phyloP scores from a whole-genome alignment of 176 grass and related monocot genomes.

The Stipa capillata region DNA sequence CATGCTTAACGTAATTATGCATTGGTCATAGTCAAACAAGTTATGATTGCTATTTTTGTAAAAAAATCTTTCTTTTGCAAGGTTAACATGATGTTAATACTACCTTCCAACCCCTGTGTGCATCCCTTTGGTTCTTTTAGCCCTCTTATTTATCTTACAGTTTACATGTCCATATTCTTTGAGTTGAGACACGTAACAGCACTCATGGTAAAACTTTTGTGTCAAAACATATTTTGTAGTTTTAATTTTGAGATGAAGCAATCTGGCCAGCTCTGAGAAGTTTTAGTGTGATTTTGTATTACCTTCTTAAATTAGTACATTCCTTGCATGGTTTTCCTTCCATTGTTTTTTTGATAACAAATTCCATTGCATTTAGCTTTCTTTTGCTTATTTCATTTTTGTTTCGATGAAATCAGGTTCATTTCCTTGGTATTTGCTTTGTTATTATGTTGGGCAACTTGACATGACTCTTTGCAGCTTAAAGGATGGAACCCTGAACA shows the following conservation, averaged over 20 bases:
- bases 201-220: background rate
- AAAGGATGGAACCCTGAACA: conserved; percentile 96
- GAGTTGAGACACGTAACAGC: background rate
- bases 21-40: background rate
- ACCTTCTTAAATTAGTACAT: background rate
- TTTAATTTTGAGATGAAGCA: background rate
- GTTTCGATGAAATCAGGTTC: background rate
- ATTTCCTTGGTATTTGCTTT: conserved; percentile 16
- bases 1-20: conserved; percentile 1
- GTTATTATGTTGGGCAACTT: background rate
- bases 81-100: background rate
- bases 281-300: background rate
- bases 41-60: background rate
- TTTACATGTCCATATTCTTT: background rate
- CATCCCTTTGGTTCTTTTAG: background rate
- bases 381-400: background rate
- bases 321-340: background rate
- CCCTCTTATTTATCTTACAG: background rate
- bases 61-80: background rate
- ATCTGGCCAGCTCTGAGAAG: background rate
- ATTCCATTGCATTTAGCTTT: no score
- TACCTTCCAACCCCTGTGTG: background rate
- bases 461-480: conserved; percentile 44
- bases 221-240: background rate
- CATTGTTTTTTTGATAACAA: no score